phyloP scores from a whole-genome alignment of 2,329 filamentous ascomycete genomes.

The Verticillium dahliae region DNA sequence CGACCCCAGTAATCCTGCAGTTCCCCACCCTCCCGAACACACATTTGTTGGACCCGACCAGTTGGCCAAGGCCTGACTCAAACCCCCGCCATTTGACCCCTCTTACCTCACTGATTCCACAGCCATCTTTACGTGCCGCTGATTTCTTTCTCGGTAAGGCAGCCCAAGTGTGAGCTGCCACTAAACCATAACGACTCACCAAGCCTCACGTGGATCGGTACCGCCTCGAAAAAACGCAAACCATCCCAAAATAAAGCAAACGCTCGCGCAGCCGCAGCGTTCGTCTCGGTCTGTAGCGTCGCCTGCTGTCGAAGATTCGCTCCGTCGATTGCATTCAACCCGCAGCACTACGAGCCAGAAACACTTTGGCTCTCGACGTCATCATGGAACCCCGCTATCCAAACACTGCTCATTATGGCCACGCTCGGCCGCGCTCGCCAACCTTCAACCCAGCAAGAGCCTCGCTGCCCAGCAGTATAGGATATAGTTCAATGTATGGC shows the following conservation, averaged over 20 bases:
- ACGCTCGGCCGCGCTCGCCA: slow-evolving; percentile 27
- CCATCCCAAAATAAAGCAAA: too few species aligned
- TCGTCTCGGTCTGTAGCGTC: neutral
- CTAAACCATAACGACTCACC: neutral
- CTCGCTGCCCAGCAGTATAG: slow-evolving; percentile 45
- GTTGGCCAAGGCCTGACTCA: neutral
- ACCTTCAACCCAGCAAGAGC: slow-evolving; percentile 43
- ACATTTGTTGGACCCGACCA: neutral
- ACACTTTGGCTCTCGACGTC: slow-evolving; percentile 3
- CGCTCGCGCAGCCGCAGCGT: neutral
- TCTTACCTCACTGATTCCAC: neutral
- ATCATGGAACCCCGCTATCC: slow-evolving; percentile 13
- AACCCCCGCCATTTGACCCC: neutral
- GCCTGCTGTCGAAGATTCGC: neutral
- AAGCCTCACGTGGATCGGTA: neutral
- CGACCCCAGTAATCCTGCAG: neutral
- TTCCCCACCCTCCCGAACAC: neutral
- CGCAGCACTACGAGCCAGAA: neutral
- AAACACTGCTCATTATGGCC: slow-evolving; percentile 8
- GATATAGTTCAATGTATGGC: slow-evolving; percentile 42
- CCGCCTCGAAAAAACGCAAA: neutral
- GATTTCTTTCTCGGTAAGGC: neutral
- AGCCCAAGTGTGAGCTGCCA: neutral
- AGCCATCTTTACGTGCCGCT: neutral
- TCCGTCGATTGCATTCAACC: neutral